Conservation (phyloP, 805 yeast species). For the Phaffomyces opuntiae region DNA sequence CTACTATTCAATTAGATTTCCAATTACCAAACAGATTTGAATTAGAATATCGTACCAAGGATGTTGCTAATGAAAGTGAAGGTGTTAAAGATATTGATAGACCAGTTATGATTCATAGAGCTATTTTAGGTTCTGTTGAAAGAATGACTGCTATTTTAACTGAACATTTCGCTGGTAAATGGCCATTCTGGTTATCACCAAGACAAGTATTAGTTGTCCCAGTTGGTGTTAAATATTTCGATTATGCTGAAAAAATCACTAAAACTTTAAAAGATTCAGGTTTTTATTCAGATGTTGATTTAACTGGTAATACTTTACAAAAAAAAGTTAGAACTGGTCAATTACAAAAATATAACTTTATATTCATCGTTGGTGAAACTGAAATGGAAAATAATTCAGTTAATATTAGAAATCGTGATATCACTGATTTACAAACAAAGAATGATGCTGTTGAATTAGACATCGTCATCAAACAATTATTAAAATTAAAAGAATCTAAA, state of each 20-base stretch:
- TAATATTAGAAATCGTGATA: conserved; percentile 95
- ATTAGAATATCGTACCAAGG: conserved; percentile 75
- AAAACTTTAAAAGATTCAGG: conserved; percentile 63
- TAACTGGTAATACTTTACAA: conserved; percentile 92
- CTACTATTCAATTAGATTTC: conserved; percentile 97
- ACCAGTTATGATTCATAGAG: conserved; percentile 99
- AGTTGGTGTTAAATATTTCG: conserved; percentile 89
- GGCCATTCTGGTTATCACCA: conserved; percentile 99
- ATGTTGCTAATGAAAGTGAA: conserved; percentile 33
- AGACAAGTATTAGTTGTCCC: conserved; percentile 96
- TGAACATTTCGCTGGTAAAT: conserved; percentile 97
- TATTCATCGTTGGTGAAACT: conserved; percentile 94
- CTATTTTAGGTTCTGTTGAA: conserved; percentile 96
- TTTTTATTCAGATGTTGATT: conserved; percentile 88
- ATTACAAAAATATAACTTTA: conserved; percentile 87
- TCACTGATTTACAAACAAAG: conserved; percentile 88
- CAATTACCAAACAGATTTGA: conserved; percentile 94
- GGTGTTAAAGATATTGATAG: conserved; percentile 55
- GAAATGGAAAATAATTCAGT: conserved; percentile 77
- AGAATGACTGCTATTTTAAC: conserved; percentile 98
- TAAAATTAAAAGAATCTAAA: conserved; percentile 61
- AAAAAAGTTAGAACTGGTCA: conserved; percentile 98
- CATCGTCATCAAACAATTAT: conserved; percentile 63
- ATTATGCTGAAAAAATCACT: conserved; percentile 80
- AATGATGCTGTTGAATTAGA: conserved; percentile 72